Evolutionary conservation across 768 basidiomycete genomes (phyloP).

Genomic region (Lentinula sp.): DNA sequence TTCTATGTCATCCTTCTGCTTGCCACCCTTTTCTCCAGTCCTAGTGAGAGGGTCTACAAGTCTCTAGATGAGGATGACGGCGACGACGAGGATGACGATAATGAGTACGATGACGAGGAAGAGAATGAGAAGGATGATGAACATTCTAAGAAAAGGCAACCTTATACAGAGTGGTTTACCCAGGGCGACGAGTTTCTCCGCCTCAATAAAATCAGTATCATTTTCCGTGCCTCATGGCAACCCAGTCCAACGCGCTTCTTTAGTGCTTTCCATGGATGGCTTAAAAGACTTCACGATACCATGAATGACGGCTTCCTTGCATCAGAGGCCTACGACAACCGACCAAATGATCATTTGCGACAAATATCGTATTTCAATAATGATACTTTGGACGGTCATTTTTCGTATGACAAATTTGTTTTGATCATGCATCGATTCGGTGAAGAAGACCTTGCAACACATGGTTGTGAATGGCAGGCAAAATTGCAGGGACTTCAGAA

Average conservation of each 20-base stretch:
- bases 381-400: not conserved
- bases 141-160: no score
- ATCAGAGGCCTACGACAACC: accelerated
- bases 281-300: not conserved
- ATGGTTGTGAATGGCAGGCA: not conserved
- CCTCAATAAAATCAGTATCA: not conserved
- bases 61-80: no score
- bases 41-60: no score
- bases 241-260: not conserved
- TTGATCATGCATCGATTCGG: not conserved
- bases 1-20: not conserved
- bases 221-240: not conserved
- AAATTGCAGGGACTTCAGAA: no score
- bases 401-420: not conserved
- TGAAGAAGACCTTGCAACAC: not conserved
- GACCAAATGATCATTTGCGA: no score
- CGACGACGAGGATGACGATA: no score
- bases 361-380: not conserved
- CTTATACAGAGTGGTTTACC: not conserved
- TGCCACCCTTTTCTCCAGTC: not conserved
- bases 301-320: no score
- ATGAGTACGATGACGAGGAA: no score
- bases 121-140: not conserved
- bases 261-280: not conserved
- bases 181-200: not conserved